phyloP scores from a whole-genome alignment of 176 grass and related monocot genomes.

The Zoysia japonica region DNA sequence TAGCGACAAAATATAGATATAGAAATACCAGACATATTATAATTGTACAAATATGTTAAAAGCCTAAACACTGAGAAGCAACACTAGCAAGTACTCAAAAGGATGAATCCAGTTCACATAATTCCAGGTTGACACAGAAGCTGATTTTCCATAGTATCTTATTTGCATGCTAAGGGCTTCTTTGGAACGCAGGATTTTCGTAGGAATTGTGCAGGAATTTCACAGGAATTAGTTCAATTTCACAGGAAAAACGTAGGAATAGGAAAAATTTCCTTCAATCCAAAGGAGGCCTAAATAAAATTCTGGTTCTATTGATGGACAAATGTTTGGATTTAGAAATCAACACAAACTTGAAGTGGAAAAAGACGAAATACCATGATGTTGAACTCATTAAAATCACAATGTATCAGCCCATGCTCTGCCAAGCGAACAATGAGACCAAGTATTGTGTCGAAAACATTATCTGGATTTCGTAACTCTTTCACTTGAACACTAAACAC shows the following conservation, averaged over 20 bases:
- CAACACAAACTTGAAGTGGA: neutral
- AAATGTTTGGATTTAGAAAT: conserved; percentile 2
- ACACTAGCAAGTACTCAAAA: neutral
- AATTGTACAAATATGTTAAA: neutral
- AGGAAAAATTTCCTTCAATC: too few relatives aligned
- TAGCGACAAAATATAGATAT: neutral
- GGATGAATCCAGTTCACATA: neutral
- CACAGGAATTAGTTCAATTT: too few relatives aligned
- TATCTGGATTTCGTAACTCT: conserved; percentile 77
- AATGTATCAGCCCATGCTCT: conserved; percentile 97
- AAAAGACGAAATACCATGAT: conserved; percentile 69
- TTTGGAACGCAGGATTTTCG: too few relatives aligned
- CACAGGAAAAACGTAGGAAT: too few relatives aligned
- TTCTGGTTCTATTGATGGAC: neutral
- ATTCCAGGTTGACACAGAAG: neutral
- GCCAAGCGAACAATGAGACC: conserved; percentile 78
- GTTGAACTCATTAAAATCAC: conserved; percentile 99
- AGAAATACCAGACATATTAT: neutral
- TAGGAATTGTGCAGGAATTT: neutral
- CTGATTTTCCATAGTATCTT: neutral
- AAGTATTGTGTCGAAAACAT: conserved; percentile 84
- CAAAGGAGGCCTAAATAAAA: neutral
- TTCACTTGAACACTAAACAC: conserved; percentile 81
- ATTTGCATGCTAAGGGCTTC: neutral
- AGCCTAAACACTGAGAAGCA: neutral